Evolutionary conservation across 352 stramenopile species (phyloP).

Genomic region (Phytophthora pisi): DNA sequence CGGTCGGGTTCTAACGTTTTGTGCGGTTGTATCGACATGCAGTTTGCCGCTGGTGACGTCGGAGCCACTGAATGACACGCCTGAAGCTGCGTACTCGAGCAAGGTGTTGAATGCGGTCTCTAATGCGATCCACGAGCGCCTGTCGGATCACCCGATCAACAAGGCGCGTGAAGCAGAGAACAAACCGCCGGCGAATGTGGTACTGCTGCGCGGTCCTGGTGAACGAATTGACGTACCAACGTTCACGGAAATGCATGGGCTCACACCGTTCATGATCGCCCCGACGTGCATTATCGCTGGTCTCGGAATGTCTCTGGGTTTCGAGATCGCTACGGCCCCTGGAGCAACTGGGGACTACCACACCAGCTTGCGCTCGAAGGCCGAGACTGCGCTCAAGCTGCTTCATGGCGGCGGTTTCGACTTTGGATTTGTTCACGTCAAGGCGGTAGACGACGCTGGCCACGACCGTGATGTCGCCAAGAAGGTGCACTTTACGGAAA

Average conservation of each 20-base stretch:
- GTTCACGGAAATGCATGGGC: conserved; percentile 81
- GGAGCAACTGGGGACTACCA: conserved; percentile 88
- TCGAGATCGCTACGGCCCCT: conserved; percentile 72
- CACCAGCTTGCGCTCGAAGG: conserved; percentile 82
- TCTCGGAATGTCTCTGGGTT: conserved; percentile 84
- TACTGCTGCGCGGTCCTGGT: conserved; percentile 82
- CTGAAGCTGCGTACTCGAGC: conserved; percentile 78
- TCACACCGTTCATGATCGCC: conserved; percentile 89
- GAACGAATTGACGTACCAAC: conserved; percentile 87
- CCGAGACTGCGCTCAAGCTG: conserved; percentile 66
- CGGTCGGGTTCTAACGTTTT: conserved; percentile 1
- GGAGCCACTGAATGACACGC: conserved; percentile 61
- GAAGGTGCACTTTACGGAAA: conserved; percentile 88
- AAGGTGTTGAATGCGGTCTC: conserved; percentile 84
- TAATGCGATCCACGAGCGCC: conserved; percentile 59
- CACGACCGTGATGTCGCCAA: conserved; percentile 86
- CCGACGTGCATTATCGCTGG: conserved; percentile 90
- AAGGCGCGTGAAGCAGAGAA: conserved; percentile 48
- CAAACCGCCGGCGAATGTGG: conserved; percentile 82
- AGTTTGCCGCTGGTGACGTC: conserved; percentile 74
- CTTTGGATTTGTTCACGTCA: conserved; percentile 88
- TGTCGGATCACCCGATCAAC: conserved; percentile 84
- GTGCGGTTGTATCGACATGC: conserved; percentile 10
- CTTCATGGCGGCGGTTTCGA: conserved; percentile 54
- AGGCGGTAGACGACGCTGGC: conserved; percentile 87